Percentiles rank a stretch among this genome's conserved stretches.
Conservation (phyloP, 495 filamentous ascomycete species). For the Daldinia bambusicola region DNA sequence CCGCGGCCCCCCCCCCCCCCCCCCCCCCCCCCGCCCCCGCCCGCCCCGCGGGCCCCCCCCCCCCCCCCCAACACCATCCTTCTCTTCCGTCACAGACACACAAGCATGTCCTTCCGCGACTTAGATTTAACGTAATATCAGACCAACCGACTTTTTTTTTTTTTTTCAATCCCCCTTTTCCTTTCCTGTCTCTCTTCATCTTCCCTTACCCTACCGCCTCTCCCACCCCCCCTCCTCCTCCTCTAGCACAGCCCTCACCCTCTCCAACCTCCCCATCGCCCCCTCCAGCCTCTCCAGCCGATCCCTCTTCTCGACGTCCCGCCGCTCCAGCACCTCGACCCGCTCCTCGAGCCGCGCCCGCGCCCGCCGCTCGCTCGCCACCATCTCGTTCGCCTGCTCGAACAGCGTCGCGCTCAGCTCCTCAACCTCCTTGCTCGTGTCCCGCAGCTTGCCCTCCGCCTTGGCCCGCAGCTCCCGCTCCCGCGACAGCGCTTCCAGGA, state of each 20-base stretch:
- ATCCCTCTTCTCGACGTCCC: conserved; percentile 76
- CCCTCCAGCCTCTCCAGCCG: conserved; percentile 79
- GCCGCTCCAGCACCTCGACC: conserved; percentile 71
- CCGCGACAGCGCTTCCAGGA: conserved; percentile 73
- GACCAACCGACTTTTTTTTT: too few relatives aligned
- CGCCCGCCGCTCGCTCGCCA: conserved; percentile 85
- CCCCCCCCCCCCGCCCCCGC: too few relatives aligned
- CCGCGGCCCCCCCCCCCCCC: too few relatives aligned
- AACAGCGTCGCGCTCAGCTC: conserved; percentile 89
- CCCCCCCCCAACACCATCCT: too few relatives aligned
- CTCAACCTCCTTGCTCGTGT: conserved; percentile 83
- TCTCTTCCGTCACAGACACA: not conserved
- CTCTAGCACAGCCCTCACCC: conserved; percentile 70
- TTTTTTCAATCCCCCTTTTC: too few relatives aligned
- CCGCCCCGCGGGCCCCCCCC: too few relatives aligned
- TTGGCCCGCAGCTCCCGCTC: conserved; percentile 76
- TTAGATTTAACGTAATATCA: too few relatives aligned
- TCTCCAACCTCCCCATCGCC: conserved; percentile 80
- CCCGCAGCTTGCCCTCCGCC: conserved; percentile 77
- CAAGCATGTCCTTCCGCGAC: too few relatives aligned
- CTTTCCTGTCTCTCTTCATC: too few relatives aligned
- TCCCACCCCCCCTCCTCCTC: not conserved
- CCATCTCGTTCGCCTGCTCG: conserved; percentile 97
- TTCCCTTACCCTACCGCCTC: too few relatives aligned
- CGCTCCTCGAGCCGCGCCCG: conserved; percentile 81